Conservation (phyloP, 345 rosid genomes). For the Eucalyptus erythrocorys region DNA sequence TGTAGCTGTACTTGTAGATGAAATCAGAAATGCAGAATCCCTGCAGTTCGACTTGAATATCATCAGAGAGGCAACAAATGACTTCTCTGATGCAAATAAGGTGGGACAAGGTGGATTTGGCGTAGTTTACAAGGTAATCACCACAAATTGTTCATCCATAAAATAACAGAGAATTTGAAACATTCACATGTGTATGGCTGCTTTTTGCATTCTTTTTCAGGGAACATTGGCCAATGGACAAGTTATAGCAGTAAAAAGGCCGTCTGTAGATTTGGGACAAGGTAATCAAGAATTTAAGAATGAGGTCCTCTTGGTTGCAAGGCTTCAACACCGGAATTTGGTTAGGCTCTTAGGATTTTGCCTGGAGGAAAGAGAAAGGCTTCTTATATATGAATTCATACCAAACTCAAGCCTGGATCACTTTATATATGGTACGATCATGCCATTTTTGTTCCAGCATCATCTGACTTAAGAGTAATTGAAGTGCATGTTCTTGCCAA, state of each 20-base stretch:
- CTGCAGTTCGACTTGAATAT: neutral
- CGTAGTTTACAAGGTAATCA: neutral
- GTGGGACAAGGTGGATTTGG: slow-evolving; percentile 7
- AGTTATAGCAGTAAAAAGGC: neutral
- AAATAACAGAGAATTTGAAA: neutral
- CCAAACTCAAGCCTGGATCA: neutral
- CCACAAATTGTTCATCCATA: neutral
- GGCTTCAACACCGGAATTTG: neutral
- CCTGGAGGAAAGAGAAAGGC: neutral
- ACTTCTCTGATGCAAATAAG: slow-evolving; percentile 6
- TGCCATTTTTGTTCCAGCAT: neutral
- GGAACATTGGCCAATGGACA: neutral
- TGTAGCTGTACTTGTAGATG: neutral
- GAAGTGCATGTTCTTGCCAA: neutral
- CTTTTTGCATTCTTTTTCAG: neutral
- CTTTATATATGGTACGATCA: neutral
- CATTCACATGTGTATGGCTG: neutral
- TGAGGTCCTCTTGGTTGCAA: neutral
- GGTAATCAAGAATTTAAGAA: neutral
- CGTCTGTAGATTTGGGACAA: neutral
- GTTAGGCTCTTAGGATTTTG: neutral
- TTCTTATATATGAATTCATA: neutral
- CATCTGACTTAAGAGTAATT: neutral
- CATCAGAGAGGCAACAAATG: slow-evolving; percentile 6
- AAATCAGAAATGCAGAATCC: neutral